Evolutionary conservation across 2,329 filamentous ascomycete species (phyloP).

Genomic region (Penicillium sp.): DNA sequence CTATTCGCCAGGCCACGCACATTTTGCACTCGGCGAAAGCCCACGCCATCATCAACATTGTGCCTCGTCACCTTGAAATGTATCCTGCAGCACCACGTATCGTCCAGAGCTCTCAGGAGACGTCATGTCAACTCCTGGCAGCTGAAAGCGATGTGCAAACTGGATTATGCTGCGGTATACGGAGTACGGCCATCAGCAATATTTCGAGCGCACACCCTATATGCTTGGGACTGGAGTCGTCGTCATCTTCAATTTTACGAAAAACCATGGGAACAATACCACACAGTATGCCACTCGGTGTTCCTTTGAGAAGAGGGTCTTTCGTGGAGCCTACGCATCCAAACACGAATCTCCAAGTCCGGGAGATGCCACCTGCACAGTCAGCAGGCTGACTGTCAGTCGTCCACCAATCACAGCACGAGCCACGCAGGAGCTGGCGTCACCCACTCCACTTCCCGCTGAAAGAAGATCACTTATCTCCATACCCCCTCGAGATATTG

Average conservation of each 20-base stretch:
- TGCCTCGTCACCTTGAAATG: background rate
- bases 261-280: background rate
- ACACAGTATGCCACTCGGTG: background rate
- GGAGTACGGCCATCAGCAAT: conserved; percentile 21
- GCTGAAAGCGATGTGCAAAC: background rate
- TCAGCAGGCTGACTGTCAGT: conserved; percentile 1
- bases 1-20: background rate
- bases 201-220: conserved; percentile 44
- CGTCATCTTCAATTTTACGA: conserved; percentile 31
- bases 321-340: background rate
- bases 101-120: background rate
- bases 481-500: background rate
- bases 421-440: conserved; percentile 9
- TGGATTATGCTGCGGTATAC: background rate
- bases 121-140: background rate
- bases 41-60: background rate
- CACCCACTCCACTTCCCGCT: conserved; percentile 8
- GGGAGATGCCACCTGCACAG: background rate
- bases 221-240: conserved; percentile 34
- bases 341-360: background rate
- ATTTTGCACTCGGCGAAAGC: background rate
- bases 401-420: conserved; percentile 4
- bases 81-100: background rate
- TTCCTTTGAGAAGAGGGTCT: background rate
- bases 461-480: conserved; percentile 10